These are phyloP conservation scores for Aspergillus persii DNA, from an alignment of 2,329 filamentous ascomycete species.

Conservation along the genomic window DNA sequence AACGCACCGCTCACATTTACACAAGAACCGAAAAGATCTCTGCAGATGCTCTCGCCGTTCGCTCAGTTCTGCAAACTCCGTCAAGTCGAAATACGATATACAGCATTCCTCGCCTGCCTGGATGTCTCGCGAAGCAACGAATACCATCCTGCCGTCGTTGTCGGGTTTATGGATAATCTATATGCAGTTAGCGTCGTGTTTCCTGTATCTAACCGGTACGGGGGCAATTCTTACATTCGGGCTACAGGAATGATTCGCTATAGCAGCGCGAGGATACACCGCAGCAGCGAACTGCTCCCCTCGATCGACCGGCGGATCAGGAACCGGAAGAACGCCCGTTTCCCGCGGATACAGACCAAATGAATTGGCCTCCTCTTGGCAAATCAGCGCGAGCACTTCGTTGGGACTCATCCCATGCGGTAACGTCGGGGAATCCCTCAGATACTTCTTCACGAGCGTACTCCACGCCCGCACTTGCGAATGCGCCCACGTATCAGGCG, in stretches of 20 bases:
- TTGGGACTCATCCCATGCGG: slow-evolving; percentile 10
- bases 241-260: slow-evolving; percentile 22
- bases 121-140: slow-evolving; percentile 29
- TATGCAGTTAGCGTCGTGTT: neutral
- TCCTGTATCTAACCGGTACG: slow-evolving; percentile 5
- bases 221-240: slow-evolving; percentile 15
- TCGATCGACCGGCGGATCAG: slow-evolving; percentile 4
- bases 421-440: slow-evolving; percentile 9
- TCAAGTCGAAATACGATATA: slow-evolving; percentile 34
- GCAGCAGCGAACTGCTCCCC: slow-evolving; percentile 21
- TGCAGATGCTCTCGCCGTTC: slow-evolving; percentile 25
- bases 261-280: slow-evolving; percentile 19
- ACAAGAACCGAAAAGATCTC: slow-evolving; percentile 28
- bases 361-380: slow-evolving; percentile 22
- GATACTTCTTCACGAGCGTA: slow-evolving; percentile 29
- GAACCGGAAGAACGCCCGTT: slow-evolving; percentile 8
- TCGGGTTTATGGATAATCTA: slow-evolving; percentile 34
- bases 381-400: slow-evolving; percentile 14
- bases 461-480: slow-evolving; percentile 27
- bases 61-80: slow-evolving; percentile 16
- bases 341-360: slow-evolving; percentile 19
- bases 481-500: slow-evolving; percentile 29
- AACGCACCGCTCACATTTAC: slow-evolving; percentile 26
- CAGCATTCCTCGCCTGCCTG: slow-evolving; percentile 31
- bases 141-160: slow-evolving; percentile 29